A percentile compares a stretch with the other conserved stretches of the same genome.
Conservation (phyloP, 768 basidiomycete species). For the Podaxis sp. region DNA sequence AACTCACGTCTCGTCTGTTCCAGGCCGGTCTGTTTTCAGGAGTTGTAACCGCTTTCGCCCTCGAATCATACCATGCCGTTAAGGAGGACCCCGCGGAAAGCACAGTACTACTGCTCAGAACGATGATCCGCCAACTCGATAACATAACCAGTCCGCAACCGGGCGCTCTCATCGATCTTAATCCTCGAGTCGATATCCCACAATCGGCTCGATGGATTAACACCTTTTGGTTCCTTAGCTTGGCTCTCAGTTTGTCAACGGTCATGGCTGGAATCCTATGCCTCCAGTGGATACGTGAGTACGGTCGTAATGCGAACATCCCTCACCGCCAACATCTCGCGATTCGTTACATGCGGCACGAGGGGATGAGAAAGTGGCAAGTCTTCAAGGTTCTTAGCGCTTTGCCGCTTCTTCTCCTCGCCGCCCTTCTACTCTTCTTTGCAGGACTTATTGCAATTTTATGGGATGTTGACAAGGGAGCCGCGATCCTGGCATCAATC, state of each 20-base stretch:
- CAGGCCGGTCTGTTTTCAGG: background rate
- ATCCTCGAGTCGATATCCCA: background rate
- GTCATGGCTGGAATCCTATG: conserved; percentile 18
- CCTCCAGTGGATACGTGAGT: conserved; percentile 22
- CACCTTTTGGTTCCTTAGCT: conserved; percentile 17
- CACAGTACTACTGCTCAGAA: background rate
- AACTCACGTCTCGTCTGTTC: background rate
- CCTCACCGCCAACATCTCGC: conserved; percentile 4
- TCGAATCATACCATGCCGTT: background rate
- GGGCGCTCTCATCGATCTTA: background rate
- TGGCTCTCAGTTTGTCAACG: conserved; percentile 16
- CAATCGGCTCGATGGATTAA: conserved; percentile 11
- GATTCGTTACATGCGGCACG: conserved; percentile 17
- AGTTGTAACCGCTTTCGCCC: background rate
- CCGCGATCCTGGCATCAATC: conserved; percentile 11
- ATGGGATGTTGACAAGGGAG: conserved; percentile 8
- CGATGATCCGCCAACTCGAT: background rate
- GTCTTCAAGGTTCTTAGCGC: conserved; percentile 17
- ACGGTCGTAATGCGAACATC: conserved; percentile 14
- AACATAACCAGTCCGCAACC: background rate
- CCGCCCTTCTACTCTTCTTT: conserved; percentile 19
- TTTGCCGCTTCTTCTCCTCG: conserved; percentile 16
- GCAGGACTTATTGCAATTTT: conserved; percentile 19
- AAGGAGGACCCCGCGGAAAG: background rate
- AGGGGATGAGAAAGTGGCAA: conserved; percentile 16